Percentiles rank a stretch among this genome's conserved stretches.
phyloP scores from a whole-genome alignment of 441 rosid genomes.

The Populus trichocarpa region DNA sequence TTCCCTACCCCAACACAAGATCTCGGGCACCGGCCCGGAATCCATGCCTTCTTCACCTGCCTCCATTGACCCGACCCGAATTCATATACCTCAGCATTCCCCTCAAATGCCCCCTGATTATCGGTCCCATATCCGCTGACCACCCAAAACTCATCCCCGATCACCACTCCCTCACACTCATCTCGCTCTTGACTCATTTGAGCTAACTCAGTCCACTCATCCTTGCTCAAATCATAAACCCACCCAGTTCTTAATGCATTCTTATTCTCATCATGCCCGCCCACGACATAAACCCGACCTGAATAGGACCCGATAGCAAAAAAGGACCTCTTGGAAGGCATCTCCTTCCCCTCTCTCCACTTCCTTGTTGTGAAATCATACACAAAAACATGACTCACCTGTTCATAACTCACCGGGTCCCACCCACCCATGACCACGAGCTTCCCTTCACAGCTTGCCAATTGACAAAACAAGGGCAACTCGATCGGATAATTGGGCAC shows the following conservation, averaged over 20 bases:
- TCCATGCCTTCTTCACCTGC: slow-evolving; percentile 40
- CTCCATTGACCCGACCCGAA: slow-evolving; percentile 35
- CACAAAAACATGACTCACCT: slow-evolving; percentile 34
- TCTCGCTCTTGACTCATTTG: slow-evolving; percentile 48
- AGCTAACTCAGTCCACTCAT: slow-evolving; percentile 45
- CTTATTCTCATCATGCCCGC: slow-evolving; percentile 52
- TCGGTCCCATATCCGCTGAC: slow-evolving; percentile 56
- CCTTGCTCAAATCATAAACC: slow-evolving; percentile 34
- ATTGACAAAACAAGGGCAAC: slow-evolving; percentile 46
- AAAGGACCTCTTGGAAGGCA: slow-evolving; percentile 45
- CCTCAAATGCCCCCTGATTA: slow-evolving; percentile 42
- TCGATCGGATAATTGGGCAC: slow-evolving; percentile 37
- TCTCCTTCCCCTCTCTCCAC: slow-evolving; percentile 44
- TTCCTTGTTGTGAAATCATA: slow-evolving; percentile 42
- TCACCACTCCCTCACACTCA: slow-evolving; percentile 48
- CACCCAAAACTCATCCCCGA: slow-evolving; percentile 44
- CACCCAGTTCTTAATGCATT: slow-evolving; percentile 45
- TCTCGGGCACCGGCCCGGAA: slow-evolving; percentile 32
- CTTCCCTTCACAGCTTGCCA: slow-evolving; percentile 41
- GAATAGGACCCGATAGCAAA: slow-evolving; percentile 32
- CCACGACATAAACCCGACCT: slow-evolving; percentile 36
- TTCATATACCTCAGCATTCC: slow-evolving; percentile 33
- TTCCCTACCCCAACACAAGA: slow-evolving; percentile 23
- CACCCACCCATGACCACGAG: slow-evolving; percentile 49
- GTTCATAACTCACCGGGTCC: slow-evolving; percentile 42